These are phyloP conservation scores for Hsuehochloa calcarea DNA, from an alignment of 176 grass and related monocot genomes.

Conservation along the genomic window DNA sequence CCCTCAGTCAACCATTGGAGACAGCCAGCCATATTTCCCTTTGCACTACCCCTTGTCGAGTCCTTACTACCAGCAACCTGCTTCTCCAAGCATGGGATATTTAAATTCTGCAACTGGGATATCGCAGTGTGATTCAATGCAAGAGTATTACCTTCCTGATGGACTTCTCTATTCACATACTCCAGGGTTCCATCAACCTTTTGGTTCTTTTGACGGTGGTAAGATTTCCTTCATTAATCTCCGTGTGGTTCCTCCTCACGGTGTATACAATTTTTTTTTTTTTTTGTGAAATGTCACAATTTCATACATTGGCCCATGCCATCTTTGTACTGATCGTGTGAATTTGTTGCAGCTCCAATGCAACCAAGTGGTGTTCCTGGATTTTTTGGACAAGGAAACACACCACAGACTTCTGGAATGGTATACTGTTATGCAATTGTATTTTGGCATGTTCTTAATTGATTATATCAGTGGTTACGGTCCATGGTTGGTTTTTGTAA, in stretches of 20 bases:
- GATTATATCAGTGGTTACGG: neutral
- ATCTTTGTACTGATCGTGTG: conserved; percentile 22
- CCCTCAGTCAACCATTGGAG: conserved; percentile 35
- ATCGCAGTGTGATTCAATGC: conserved; percentile 37
- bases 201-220: conserved; percentile 40
- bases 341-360: conserved; percentile 38
- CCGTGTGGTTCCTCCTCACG: neutral
- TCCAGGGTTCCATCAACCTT: conserved; percentile 37
- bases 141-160: conserved; percentile 41
- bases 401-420: conserved; percentile 36
- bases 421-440: conserved; percentile 15
- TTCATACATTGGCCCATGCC: conserved; percentile 25
- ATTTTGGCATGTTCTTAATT: neutral
- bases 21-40: conserved; percentile 33
- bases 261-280: neutral
- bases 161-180: neutral
- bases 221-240: conserved; percentile 2
- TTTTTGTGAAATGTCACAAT: neutral
- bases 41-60: conserved; percentile 33
- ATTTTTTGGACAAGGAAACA: conserved; percentile 35
- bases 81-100: conserved; percentile 41
- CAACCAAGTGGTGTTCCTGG: conserved; percentile 29
- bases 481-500: neutral
- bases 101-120: conserved; percentile 34
- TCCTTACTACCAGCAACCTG: conserved; percentile 49